Evolutionary conservation across 176 grass and related monocot genomes (phyloP).

Genomic region (Oryza officinalis): DNA sequence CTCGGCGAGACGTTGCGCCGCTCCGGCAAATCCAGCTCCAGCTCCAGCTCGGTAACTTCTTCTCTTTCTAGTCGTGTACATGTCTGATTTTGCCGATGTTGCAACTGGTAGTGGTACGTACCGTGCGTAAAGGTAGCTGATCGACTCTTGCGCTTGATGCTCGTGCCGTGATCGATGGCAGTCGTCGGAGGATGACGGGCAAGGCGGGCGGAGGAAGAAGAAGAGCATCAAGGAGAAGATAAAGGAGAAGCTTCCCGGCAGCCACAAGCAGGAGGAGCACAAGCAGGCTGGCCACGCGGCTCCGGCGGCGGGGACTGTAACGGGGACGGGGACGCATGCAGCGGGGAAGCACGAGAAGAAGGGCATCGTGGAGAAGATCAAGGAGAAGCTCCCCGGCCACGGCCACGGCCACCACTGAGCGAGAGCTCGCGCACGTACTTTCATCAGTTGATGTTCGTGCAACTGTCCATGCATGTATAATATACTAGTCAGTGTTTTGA

Average conservation of each 20-base stretch:
- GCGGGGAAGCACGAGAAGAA: conserved; percentile 67
- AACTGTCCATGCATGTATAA: no score
- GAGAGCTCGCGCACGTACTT: not conserved
- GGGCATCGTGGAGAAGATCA: conserved; percentile 82
- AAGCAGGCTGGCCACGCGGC: not conserved
- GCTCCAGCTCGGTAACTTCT: conserved; percentile 62
- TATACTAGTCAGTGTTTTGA: no score
- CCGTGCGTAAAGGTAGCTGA: not conserved
- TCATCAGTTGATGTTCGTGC: not conserved
- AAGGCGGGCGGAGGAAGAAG: conserved; percentile 70
- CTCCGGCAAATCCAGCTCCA: conserved; percentile 59
- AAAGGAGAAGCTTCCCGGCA: conserved; percentile 74
- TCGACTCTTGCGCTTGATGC: not conserved
- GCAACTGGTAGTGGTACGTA: not conserved
- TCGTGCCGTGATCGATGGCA: not conserved
- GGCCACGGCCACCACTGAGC: conserved; percentile 46
- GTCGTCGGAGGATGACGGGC: conserved; percentile 76
- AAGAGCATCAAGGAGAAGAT: conserved; percentile 84
- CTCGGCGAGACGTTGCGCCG: conserved; percentile 47
- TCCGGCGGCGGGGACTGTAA: conserved; percentile 16
- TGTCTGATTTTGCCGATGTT: not conserved
- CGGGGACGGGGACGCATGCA: conserved; percentile 30
- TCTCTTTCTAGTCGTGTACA: no score
- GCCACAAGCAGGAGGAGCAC: conserved; percentile 47
- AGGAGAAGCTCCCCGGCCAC: conserved; percentile 65